Percentiles rank a stretch among this genome's conserved stretches.
Conservation (phyloP, 1,139 yeast species). For the Pichia sp. region DNA sequence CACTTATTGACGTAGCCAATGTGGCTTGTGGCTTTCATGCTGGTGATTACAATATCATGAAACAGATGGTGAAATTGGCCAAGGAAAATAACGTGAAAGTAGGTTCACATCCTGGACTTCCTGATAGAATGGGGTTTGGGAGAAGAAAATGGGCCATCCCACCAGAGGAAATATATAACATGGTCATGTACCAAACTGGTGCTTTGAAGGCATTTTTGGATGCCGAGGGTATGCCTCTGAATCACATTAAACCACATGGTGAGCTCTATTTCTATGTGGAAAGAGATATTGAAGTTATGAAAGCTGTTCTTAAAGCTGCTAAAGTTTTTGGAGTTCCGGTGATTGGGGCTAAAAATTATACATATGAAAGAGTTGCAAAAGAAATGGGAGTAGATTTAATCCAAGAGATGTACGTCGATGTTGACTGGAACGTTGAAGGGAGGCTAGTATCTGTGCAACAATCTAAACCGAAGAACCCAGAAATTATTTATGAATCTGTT, state of each 20-base stretch:
- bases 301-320: slow-evolving; percentile 38
- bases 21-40: slow-evolving; percentile 42
- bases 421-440: slow-evolving; percentile 36
- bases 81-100: slow-evolving; percentile 35
- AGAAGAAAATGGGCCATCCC: slow-evolving; percentile 36
- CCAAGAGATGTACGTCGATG: slow-evolving; percentile 38
- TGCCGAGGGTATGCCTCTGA: slow-evolving; percentile 35
- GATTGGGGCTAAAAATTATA: slow-evolving; percentile 33
- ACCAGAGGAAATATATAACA: slow-evolving; percentile 36
- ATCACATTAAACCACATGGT: slow-evolving; percentile 40
- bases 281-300: slow-evolving; percentile 36
- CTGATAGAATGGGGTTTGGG: slow-evolving; percentile 39
- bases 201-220: slow-evolving; percentile 38
- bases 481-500: slow-evolving; percentile 32
- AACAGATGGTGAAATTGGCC: slow-evolving; percentile 35
- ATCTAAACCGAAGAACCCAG: slow-evolving; percentile 34
- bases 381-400: slow-evolving; percentile 36
- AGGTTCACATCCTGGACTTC: slow-evolving; percentile 41
- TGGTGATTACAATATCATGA: slow-evolving; percentile 37
- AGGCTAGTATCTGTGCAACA: slow-evolving; percentile 28
- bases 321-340: slow-evolving; percentile 36
- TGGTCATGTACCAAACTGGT: slow-evolving; percentile 39
- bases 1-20: slow-evolving; percentile 38
- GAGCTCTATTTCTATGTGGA: slow-evolving; percentile 38
- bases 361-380: slow-evolving; percentile 29